These are phyloP conservation scores for Penicillium sp. DNA, from an alignment of 2,329 filamentous ascomycete genomes.

Conservation along the genomic window DNA sequence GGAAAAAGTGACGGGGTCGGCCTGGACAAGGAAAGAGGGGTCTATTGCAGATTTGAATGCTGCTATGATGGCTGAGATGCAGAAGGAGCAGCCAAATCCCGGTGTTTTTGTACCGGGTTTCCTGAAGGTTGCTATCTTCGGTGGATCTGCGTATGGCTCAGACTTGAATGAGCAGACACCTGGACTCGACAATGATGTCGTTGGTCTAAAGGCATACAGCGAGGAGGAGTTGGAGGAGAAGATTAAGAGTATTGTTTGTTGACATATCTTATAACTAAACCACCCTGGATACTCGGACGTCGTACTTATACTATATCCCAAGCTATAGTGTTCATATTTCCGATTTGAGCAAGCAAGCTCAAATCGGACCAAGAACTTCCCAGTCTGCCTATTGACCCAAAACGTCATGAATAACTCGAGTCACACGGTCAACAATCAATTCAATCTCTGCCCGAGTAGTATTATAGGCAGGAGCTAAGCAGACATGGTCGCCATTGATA, in stretches of 20 bases:
- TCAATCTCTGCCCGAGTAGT: constrained; percentile 50
- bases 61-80: background rate
- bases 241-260: background rate
- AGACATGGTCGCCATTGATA: constrained; percentile 52
- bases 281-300: too few relatives aligned
- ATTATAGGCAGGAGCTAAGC: constrained; percentile 56
- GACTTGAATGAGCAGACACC: background rate
- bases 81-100: background rate
- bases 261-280: background rate
- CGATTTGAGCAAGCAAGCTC: background rate
- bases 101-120: background rate
- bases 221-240: background rate
- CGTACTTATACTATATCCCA: background rate
- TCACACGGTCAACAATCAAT: constrained; percentile 48
- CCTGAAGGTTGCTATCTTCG: constrained; percentile 1
- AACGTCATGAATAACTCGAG: constrained; percentile 42
- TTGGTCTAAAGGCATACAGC: background rate
- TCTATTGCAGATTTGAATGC: background rate
- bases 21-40: background rate
- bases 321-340: background rate
- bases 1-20: background rate
- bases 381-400: constrained; percentile 10
- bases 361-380: background rate
- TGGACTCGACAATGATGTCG: background rate
- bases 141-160: background rate